Evolutionary conservation across 306 rosid genomes (phyloP), one percentile per base, ranked within the genome.

Genomic region (Prunus dulcis): DNA sequence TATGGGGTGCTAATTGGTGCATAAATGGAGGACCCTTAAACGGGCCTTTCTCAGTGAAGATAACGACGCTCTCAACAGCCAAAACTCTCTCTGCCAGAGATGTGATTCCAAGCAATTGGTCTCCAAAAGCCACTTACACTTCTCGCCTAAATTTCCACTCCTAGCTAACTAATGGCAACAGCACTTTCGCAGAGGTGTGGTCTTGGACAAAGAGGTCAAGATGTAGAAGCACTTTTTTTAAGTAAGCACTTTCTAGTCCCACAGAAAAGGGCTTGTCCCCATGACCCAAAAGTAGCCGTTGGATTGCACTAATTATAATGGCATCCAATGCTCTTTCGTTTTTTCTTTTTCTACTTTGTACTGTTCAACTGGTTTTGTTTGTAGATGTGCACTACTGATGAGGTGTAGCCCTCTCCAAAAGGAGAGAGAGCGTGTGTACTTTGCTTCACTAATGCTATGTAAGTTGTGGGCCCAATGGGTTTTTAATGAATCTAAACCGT

Each of bases 1-100:
- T 94, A 43, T 94, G 97, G 98, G 98, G 98, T 12, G 98, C 98
- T 70, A 86, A 79, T 67, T 94, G 97, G 97, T 80, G 86, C 82
- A 81, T 94, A 15, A 78, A 70, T 32, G 80, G 84, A 3, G 97
- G 93, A 28, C 93, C 97, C 45, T 62, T 92, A 50, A 79, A 52
- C 64, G 98, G 97, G 12, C 98, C 98, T 57, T 94, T 92, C 58
- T 94, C 98, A 18, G 92, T 94, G 78, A 94, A 85, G 82, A 38
- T 94, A 71, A 86, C 87, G 51, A 94, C 98, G 41, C 74, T 83
- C 15, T 83, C 96, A 10, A 80, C 93, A 0, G 91, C 85, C 34
- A 90, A 25, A 81, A 72, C 76, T 57, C 89, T 94, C 32, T 87
- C 92, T 19, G 93, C 97, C 34, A 87, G 80, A 73, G 90, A 80